Base-by-base conservation (phyloP, 2,329 filamentous ascomycete species). In the Fusarium sterilihyphosum region DNA sequence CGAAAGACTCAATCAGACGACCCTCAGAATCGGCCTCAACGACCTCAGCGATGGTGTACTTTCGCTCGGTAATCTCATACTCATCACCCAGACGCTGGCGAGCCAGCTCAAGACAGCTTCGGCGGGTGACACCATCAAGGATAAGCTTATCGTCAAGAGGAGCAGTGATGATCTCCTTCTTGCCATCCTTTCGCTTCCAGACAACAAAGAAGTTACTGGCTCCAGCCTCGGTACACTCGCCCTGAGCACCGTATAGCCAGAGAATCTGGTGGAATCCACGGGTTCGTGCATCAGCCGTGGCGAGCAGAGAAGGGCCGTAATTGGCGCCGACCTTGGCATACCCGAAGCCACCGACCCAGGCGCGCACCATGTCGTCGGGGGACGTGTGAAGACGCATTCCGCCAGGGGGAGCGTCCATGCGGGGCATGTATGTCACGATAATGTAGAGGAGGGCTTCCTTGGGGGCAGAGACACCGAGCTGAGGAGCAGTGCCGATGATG, bases 251-350 rank as follows among this genome's bases (percentile, higher is more conserved):
- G 79, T 97, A 96, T 58, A 98, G 88, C 95, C 95, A 98, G n/a
- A 98, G 88, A 64, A 98, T 92, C 87, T 98, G 96, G 80, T 96
- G 90, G 83, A 91, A 98, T 0, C 96, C 95, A 46, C 89, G 85
- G 17, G 85, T 85, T 64, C 91, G 86, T 7, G 95, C 95, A 82
- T 95, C 93, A 24, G 88, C 88, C 56, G 95, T 95, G 8, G 94
- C 93, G 61, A 94, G 87, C 61, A 98, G 87, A 26, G 90, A 92
- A 24, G 95, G 95, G 0, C 95, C 95, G 82, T 98, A 98, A 86
- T 98, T 98, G 70, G 95, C 95, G 62, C 95, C 95, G 40, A 98
- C 90, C 85, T 98, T 98, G 70, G 95, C 94, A 80, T 93, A 95
- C 2, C 95, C 95, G 82, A 97, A 97, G 16, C 96, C 95, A 70